Base-by-base conservation (phyloP, 345 rosid genomes). In the Corchorus olitorius region DNA sequence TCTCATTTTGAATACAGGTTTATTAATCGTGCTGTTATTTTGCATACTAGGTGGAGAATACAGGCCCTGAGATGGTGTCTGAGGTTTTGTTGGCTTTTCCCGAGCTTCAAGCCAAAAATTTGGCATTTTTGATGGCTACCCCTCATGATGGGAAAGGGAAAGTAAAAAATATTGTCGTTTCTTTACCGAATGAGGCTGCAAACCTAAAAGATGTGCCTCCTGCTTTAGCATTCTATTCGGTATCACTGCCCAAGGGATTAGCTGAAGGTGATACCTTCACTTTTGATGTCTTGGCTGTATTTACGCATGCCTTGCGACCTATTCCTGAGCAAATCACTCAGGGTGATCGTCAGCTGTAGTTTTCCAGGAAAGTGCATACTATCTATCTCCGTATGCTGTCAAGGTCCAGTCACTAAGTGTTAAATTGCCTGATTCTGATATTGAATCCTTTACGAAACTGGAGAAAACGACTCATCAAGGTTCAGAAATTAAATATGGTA, bases 401-500 rank as follows among this genome's bases (percentile, higher is more conserved):
- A 92, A 92, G 70, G 82, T 76, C 64, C 99, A 94, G 89, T 86
- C 97, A 0, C 84, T 97, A 72, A 82, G 76, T 77, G 78, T 92
- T 76, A 94, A 91, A 68, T 82, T 94, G 65, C 99, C 97, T 8
- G 88, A 78, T 50, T 76, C 91, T 43, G 89, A 94, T 79, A 83
- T 94, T 54, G 97, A 94, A 77, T 91, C 97, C 64, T 97, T 87
- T 76, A 87, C 97, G 4, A 93, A 86, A 62, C 65, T 90, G 22
- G 99, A 94, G 72, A 90, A 84, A 52, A 82, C 91, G 0, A 92
- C 91, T 84, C 34, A 70, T 39, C 89, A 88, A 55, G 95, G 90
- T 53, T 87, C 88, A 11, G 98, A 97, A 83, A 88, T 97, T 83
- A 97, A 88, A 80, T 97, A 97, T 65, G 99, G 97, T 19, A 97